Percentiles rank a stretch among this genome's conserved stretches.
These are phyloP conservation scores for Adansonia madagascariensis DNA, from an alignment of 441 rosid genomes.

Conservation along the genomic window DNA sequence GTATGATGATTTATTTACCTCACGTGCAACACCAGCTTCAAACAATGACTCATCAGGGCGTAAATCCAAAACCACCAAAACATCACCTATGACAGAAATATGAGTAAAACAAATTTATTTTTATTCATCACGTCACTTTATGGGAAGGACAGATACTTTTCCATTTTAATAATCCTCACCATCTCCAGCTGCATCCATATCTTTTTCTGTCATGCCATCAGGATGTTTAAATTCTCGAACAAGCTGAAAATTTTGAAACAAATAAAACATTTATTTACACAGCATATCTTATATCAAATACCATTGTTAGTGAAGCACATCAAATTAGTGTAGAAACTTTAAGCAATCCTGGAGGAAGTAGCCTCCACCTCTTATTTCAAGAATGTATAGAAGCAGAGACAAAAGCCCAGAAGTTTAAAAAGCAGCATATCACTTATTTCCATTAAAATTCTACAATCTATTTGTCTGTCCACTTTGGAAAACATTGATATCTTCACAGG, in stretches of 20 bases:
- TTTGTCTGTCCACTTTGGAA: background rate
- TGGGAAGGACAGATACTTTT: background rate
- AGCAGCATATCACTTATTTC: background rate
- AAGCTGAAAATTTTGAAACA: constrained; percentile 50
- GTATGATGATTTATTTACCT: constrained; percentile 53
- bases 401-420: background rate
- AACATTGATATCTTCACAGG: constrained; percentile 7
- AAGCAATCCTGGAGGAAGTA: constrained; percentile 4
- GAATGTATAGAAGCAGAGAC: background rate
- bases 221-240: constrained; percentile 87
- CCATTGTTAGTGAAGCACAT: background rate
- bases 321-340: constrained; percentile 2
- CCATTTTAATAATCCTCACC: constrained; percentile 43
- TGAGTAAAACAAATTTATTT: background rate
- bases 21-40: constrained; percentile 95
- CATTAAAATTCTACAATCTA: background rate
- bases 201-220: constrained; percentile 76
- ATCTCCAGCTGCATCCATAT: constrained; percentile 96
- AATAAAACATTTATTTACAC: background rate
- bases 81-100: constrained; percentile 67
- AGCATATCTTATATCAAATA: background rate
- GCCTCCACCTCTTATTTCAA: constrained; percentile 23
- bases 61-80: constrained; percentile 89
- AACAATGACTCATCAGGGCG: constrained; percentile 84
- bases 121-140: background rate